Base-by-base conservation (phyloP, 2,329 filamentous ascomycete species). In the Lecanicillium sp. region DNA sequence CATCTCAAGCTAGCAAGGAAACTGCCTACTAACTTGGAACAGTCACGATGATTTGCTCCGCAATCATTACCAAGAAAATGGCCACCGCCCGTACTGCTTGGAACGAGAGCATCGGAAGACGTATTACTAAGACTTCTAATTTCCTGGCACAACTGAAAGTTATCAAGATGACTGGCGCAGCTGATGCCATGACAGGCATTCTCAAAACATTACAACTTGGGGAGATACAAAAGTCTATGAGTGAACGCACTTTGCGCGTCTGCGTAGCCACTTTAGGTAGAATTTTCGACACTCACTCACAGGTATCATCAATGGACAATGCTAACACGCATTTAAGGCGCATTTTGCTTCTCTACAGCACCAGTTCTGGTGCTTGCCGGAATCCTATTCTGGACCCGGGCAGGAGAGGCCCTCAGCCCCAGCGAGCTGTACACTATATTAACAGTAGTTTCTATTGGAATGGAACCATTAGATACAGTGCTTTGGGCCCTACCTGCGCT, bases 301-400 rank as follows among this genome's bases (percentile, higher is more conserved):
- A 7, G 7, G 6, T 25, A n/a, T n/a, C n/a, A n/a, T n/a, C n/a
- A n/a, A n/a, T n/a, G n/a, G n/a, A n/a, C n/a, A n/a, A n/a, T n/a
- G n/a, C n/a, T n/a, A n/a, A n/a, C n/a, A n/a, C 11, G 16, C 9
- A 28, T 13, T 16, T 7, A n/a, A 6, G 39, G 39, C 29, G 39
- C 34, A 16, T 34, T 41, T 27, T 19, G 29, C 14, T 25, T 25
- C 8, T 15, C 20, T 20, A 29, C 37, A 13, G 37, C 39, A 7
- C 39, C 39, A 3, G 39, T 41, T 13, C 14, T 41, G 9, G 39
- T 41, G 14, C 29, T 41, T n/a, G 39, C 39, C 9, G 39, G 39
- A 16, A 34, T 29, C 9, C 30, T 41, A 4, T 41, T 41, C 17
- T 41, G 39, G 39, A 41, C 39, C 9, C 29, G 34, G 30, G 29